Conservation (phyloP, 2,329 filamentous ascomycete species). For the Fusarium mangiferae region DNA sequence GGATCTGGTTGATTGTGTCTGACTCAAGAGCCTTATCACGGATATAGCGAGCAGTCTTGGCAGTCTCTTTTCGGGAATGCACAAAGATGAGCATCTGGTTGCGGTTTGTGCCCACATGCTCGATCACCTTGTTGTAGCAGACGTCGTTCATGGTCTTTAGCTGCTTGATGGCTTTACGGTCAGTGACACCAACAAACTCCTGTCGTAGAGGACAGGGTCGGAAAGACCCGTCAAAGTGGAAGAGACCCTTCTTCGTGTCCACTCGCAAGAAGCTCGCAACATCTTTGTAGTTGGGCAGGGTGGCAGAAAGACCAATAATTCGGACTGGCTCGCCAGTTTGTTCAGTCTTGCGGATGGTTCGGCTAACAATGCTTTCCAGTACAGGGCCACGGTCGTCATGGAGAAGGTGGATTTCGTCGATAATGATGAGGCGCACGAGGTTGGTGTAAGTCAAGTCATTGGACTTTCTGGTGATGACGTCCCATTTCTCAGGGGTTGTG, state of each 20-base stretch:
- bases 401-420: constrained; percentile 97
- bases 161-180: constrained; percentile 98
- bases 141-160: constrained; percentile 99
- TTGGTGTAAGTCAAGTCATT: constrained; percentile 97
- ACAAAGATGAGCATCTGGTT: constrained; percentile 99
- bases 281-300: constrained; percentile 94
- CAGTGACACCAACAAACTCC: constrained; percentile 96
- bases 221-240: constrained; percentile 96
- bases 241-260: constrained; percentile 84
- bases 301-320: constrained; percentile 91
- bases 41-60: constrained; percentile 96
- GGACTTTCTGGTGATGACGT: constrained; percentile 97
- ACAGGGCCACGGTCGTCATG: constrained; percentile 98
- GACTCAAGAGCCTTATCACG: constrained; percentile 96
- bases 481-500: constrained; percentile 98
- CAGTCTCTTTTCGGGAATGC: constrained; percentile 97
- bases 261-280: constrained; percentile 95
- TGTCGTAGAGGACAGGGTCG: constrained; percentile 94
- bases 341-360: constrained; percentile 92
- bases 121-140: constrained; percentile 95
- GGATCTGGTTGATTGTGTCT: constrained; percentile 95
- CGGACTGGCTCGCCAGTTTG: constrained; percentile 94
- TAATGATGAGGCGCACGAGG: constrained; percentile 94
- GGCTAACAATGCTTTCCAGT: constrained; percentile 93
- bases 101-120: constrained; percentile 90